Conservation (phyloP, 495 filamentous ascomycete species). For the Hyaloscypha bicolor region DNA sequence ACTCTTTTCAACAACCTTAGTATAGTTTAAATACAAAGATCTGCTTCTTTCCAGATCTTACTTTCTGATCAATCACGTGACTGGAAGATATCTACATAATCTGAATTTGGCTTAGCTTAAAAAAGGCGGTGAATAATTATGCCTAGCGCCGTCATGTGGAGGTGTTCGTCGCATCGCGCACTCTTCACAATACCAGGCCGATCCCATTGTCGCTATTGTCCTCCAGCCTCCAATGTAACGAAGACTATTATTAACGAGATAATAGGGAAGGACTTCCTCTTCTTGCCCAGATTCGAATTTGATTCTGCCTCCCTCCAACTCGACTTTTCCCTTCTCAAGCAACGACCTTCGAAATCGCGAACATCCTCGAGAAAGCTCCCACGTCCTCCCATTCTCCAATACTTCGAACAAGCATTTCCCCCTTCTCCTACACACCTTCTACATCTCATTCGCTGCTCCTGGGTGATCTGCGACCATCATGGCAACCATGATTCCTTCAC, state of each 20-base stretch:
- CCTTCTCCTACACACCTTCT: background rate
- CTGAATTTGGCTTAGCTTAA: too few species aligned
- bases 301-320: background rate
- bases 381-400: background rate
- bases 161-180: background rate
- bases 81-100: too few species aligned
- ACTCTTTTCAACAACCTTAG: too few species aligned
- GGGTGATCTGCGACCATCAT: background rate
- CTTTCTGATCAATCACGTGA: too few species aligned
- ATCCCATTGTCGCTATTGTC: background rate
- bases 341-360: background rate
- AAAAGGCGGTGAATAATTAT: background rate
- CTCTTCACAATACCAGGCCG: background rate
- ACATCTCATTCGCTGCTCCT: background rate
- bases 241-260: background rate
- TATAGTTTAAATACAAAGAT: too few species aligned
- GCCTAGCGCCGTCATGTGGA: background rate
- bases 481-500: conserved; percentile 29
- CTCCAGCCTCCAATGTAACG: background rate
- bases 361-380: background rate
- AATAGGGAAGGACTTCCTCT: background rate
- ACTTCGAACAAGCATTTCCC: background rate
- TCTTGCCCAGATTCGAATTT: background rate
- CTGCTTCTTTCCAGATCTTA: too few species aligned
- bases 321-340: background rate